Evolutionary conservation across 768 basidiomycete genomes (phyloP), one percentile per base, ranked within the genome.

Genomic region (Boletales sp.): DNA sequence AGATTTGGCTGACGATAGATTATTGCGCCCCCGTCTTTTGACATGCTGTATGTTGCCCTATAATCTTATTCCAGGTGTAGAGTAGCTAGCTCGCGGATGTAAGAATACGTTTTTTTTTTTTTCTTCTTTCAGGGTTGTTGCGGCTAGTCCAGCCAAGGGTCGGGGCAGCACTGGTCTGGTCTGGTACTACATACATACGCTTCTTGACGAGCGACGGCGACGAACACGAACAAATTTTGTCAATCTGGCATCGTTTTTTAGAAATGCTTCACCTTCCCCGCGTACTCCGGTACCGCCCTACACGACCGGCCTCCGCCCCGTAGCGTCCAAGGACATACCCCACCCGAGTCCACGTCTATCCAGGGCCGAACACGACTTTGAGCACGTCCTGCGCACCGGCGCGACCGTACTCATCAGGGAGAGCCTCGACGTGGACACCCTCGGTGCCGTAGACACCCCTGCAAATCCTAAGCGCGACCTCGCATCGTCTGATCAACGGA

Each of bases 291-390:
- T 69, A 38, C 74, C 76, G 40, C 66, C 80, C 5, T 83, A 77
- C 55, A 72, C 78, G 5, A 51, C 69, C 35, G 72, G 76, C 34
- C 75, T 86, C 17, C 79, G 78, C 36, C 83, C 87, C 11, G 73
- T 82, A 52, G 79, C 74, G 2, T 76, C 80, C 11, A 72, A 72
- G 45, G 81, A 84, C 69, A 63, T 65, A 17, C 69, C 59, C 61
- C 31, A 73, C 72, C 47, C 79, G 82, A 49, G n/a, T n/a, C n/a
- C n/a, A n/a, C 79, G 87, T 30, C 65, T 77, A 40, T 90, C 90
- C 38, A 80, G 87, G 36, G 81, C 83, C 31, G 87, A 90, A 70
- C 73, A 86, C 62, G 87, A 90, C 64, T 93, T 93, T 58, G 90
- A 92, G 70, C 81, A 83, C 60, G 89, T 84, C 12, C 67, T 93